Conservation (phyloP, 192 early-diverging fungal genomes). For the Coemansia sp. region DNA sequence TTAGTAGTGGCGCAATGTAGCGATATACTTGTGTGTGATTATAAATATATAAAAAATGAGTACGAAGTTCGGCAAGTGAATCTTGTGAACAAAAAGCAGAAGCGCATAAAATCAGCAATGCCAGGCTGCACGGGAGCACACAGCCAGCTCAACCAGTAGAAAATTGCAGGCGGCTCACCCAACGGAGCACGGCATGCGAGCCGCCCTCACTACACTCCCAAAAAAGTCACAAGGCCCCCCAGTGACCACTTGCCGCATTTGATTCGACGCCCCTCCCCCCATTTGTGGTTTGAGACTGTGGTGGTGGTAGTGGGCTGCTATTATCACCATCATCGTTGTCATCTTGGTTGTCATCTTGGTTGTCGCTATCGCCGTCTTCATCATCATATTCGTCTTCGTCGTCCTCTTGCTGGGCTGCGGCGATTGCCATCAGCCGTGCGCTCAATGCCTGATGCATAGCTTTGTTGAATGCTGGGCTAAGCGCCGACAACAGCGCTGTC, state of each 20-base stretch:
- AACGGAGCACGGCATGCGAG: neutral
- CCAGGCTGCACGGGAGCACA: neutral
- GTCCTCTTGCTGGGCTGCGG: neutral
- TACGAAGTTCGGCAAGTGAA: conserved; percentile 7
- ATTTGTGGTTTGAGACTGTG: neutral
- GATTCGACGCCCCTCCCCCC: neutral
- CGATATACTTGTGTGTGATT: neutral
- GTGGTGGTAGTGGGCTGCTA: neutral
- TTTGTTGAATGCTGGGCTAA: conserved; percentile 26
- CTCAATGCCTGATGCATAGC: conserved; percentile 32
- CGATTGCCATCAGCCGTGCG: conserved; percentile 19
- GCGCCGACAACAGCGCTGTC: conserved; percentile 25
- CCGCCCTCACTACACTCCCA: neutral
- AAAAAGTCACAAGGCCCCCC: no score
- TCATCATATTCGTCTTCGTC: neutral
- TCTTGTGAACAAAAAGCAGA: conserved; percentile 5
- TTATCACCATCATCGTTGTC: neutral
- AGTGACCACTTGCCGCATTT: no score
- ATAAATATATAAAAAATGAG: neutral
- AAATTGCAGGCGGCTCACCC: neutral
- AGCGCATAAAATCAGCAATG: conserved; percentile 14
- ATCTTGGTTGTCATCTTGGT: neutral
- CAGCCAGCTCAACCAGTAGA: neutral
- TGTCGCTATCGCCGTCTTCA: neutral
- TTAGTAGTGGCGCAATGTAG: conserved; percentile 6